phyloP scores from a whole-genome alignment of 129 eudicot species.

The Logfia minima region DNA sequence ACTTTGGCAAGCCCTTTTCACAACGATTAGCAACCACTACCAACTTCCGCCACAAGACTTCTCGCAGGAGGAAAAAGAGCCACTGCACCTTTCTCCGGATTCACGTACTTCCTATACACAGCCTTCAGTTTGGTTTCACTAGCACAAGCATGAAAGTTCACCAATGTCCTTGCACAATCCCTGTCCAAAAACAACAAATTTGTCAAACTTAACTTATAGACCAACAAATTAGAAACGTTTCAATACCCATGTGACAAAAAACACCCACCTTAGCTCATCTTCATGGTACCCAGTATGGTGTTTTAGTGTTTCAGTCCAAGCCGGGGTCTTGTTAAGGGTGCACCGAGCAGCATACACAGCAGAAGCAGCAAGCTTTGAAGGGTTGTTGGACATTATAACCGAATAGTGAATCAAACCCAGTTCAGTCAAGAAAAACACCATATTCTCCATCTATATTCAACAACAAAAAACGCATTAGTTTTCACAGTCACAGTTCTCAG shows the following conservation, averaged over 20 bases:
- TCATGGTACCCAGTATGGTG: constrained; percentile 77
- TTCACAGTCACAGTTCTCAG: not conserved
- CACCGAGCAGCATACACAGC: constrained; percentile 87
- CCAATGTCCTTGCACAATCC: constrained; percentile 58
- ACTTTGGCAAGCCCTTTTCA: not conserved
- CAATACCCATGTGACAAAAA: not conserved
- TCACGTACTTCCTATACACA: constrained; percentile 47
- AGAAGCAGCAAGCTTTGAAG: constrained; percentile 80
- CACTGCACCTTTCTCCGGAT: constrained; percentile 42
- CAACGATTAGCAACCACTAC: not conserved
- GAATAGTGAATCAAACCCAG: constrained; percentile 60
- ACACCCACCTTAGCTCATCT: constrained; percentile 52
- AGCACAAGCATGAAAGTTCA: constrained; percentile 41
- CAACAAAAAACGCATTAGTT: not conserved
- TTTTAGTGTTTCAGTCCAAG: constrained; percentile 73
- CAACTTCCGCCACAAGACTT: constrained; percentile 28
- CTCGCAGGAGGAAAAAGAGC: constrained; percentile 53
- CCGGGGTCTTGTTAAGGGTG: constrained; percentile 58
- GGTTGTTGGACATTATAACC: constrained; percentile 42
- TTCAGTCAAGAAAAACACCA: constrained; percentile 48
- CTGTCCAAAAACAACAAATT: constrained; percentile 23
- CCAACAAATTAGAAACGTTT: not conserved
- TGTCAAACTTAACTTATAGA: not conserved
- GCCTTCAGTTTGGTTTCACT: constrained; percentile 51
- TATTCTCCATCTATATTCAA: constrained; percentile 63